Percentiles rank a stretch among this genome's conserved stretches.
These are phyloP conservation scores for Trypanosomatidae sp. DNA, from an alignment of 208 protist species.

Conservation along the genomic window DNA sequence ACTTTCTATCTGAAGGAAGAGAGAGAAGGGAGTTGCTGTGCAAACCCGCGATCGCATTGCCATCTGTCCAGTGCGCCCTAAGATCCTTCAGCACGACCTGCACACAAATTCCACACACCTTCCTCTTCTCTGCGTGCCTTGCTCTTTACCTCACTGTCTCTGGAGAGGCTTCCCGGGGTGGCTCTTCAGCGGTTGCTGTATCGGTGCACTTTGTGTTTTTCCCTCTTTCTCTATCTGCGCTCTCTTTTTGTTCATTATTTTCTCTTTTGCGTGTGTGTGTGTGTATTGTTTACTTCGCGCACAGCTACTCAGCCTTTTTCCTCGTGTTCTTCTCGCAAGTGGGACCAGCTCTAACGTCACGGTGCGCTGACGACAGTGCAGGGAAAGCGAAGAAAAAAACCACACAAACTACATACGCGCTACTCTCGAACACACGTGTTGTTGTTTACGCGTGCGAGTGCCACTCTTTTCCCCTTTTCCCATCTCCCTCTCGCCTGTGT, in stretches of 20 bases:
- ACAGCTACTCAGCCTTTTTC: too few species aligned
- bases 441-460: neutral
- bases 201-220: neutral
- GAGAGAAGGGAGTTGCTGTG: neutral
- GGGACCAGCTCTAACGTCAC: neutral
- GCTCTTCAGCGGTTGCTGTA: neutral
- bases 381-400: neutral
- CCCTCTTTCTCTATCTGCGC: neutral
- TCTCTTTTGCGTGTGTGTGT: neutral
- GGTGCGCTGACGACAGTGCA: neutral
- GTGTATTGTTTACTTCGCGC: too few species aligned
- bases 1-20: neutral
- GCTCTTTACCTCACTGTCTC: neutral
- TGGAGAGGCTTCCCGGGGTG: neutral
- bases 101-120: neutral
- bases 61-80: neutral
- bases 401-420: neutral
- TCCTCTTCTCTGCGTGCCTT: neutral
- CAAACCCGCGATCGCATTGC: neutral
- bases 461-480: neutral
- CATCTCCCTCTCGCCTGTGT: neutral
- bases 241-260: neutral
- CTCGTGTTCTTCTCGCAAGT: neutral
- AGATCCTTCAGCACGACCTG: neutral
- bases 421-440: neutral